Base-by-base conservation (phyloP, 176 grass and related monocot species). In the Oryza meridionalis region DNA sequence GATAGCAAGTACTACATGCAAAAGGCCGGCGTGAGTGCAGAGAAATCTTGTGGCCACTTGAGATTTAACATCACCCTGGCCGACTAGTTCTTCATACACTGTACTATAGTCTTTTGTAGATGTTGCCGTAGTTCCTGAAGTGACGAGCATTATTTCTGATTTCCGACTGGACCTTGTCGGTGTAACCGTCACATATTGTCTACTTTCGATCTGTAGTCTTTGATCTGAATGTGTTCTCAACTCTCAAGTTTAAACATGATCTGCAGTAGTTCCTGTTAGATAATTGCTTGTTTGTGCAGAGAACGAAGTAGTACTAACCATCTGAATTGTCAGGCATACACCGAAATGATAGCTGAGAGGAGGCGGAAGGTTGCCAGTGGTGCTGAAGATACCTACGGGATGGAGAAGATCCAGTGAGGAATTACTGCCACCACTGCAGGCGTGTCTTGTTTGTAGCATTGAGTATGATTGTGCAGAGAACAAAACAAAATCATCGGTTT, bases 321-420 rank as follows among this genome's bases (percentile, higher is more conserved):
- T 86, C 2, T 86, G 59, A 1, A 2, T 86, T 82, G 21, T 21
- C 83, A 98, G 96, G 96, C 89, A 43, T 98, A 98, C 87, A 92
- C 89, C 1, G 77, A 93, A 59, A 98, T 98, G 96, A 98, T 98
- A 89, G 74, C 85, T 17, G 91, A 95, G 86, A 93, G 96, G 80
- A 93, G 90, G 69, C 90, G 67, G 92, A 93, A 79, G 69, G 93
- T 98, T 42, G 84, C 87, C 35, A 92, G 86, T 29, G 96, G 96
- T 24, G 75, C 89, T 76, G 96, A 98, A 93, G 96, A 98, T 95
- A 98, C 93, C 17, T 98, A 92, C 55, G 96, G 96, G 27, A 88
- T 78, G 84, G 85, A 84, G 83, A 94, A 87, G 78, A 37, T 53
- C 45, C 70, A 86, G 65, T 84, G 84, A 89, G 12, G 72, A 46